These are phyloP conservation scores for Pelomyxa schiedti DNA, from an alignment of 78 protist genomes.

Conservation along the genomic window DNA sequence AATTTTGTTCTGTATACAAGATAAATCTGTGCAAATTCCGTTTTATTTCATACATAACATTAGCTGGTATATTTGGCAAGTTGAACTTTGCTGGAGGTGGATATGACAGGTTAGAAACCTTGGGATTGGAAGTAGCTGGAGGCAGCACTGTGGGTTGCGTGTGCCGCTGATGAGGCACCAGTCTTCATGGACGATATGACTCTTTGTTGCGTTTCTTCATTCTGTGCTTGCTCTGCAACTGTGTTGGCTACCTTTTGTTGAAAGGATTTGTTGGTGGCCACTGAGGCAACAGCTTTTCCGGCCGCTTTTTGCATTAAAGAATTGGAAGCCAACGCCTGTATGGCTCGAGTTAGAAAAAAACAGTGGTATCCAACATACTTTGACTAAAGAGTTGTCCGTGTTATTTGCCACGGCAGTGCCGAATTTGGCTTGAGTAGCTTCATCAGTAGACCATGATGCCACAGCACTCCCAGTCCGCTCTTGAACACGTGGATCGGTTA, in stretches of 20 bases:
- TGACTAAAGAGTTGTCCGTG: not conserved
- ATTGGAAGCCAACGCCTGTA: not conserved
- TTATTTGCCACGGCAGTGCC: not conserved
- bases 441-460: not conserved
- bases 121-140: too few relatives aligned
- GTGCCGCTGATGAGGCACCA: too few relatives aligned
- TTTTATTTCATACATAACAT: too few relatives aligned
- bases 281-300: not conserved
- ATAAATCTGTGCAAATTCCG: too few relatives aligned
- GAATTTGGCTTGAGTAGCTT: not conserved
- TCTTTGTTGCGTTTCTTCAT: not conserved
- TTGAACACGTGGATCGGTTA: not conserved
- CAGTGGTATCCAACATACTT: too few relatives aligned
- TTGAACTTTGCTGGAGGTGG: too few relatives aligned
- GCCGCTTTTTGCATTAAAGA: not conserved
- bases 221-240: not conserved
- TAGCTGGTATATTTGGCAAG: too few relatives aligned
- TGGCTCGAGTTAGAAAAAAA: too few relatives aligned
- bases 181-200: not conserved
- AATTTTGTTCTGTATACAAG: too few relatives aligned
- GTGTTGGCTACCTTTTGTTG: not conserved
- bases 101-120: too few relatives aligned
- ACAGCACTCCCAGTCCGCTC: not conserved
- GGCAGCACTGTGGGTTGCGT: too few relatives aligned
- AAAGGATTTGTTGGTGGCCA: not conserved